These are phyloP conservation scores for Myotisia sp. DNA, from an alignment of 2,329 filamentous ascomycete species.

Conservation along the genomic window DNA sequence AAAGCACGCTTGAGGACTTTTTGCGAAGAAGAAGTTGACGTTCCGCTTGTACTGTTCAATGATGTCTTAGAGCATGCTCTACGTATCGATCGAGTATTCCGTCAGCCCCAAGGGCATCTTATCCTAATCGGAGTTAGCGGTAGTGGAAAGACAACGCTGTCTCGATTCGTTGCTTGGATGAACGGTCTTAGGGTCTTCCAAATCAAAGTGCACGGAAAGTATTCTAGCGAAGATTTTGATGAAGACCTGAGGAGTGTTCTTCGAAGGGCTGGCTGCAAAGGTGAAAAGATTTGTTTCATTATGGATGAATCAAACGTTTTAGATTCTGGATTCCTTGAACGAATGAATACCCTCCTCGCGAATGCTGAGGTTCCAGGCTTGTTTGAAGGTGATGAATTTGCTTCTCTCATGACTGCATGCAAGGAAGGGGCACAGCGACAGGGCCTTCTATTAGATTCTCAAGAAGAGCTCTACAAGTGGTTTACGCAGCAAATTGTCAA, in stretches of 20 bases:
- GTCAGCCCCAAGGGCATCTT: conserved; percentile 93
- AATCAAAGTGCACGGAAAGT: conserved; percentile 98
- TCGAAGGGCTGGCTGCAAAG: conserved; percentile 86
- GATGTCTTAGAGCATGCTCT: conserved; percentile 96
- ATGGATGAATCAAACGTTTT: conserved; percentile 99
- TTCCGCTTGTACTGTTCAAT: conserved; percentile 97
- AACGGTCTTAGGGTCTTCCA: conserved; percentile 98
- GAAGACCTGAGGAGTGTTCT: conserved; percentile 92
- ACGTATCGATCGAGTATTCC: conserved; percentile 95
- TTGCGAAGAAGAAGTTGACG: conserved; percentile 98
- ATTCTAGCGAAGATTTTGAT: conserved; percentile 96
- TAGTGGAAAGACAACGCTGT: conserved; percentile 94
- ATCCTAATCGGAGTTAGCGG: conserved; percentile 98
- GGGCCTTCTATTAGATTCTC: conserved; percentile 85
- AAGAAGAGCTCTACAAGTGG: conserved; percentile 99
- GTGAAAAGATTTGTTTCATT: conserved; percentile 99
- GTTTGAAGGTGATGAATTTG: conserved; percentile 97
- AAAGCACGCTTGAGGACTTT: conserved; percentile 95
- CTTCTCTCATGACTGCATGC: conserved; percentile 96
- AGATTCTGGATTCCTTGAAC: conserved; percentile 94
- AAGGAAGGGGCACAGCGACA: conserved; percentile 96
- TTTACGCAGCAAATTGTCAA: conserved; percentile 99
- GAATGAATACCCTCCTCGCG: conserved; percentile 96
- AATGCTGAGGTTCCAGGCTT: conserved; percentile 98
- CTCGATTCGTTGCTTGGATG: conserved; percentile 99